Evolutionary conservation across 306 rosid genomes (phyloP).

Genomic region (Vigna trinervia): DNA sequence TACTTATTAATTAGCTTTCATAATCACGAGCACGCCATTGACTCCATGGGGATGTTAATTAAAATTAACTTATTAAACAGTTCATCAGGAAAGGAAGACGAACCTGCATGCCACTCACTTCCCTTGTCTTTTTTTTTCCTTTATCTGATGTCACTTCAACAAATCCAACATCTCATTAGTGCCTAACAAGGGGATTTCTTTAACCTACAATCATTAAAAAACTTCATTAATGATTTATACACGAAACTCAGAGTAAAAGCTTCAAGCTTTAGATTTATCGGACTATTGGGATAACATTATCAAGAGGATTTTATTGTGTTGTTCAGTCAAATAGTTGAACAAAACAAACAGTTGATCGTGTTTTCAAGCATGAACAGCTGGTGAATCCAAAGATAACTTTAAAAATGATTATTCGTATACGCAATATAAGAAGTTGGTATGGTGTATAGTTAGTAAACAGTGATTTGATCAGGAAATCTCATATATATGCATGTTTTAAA

Average conservation of each 20-base stretch:
- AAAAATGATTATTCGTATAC: background rate
- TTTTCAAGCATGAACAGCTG: slow-evolving; percentile 5
- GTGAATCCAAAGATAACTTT: background rate
- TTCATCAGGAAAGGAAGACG: slow-evolving; percentile 14
- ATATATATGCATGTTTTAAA: too few relatives aligned
- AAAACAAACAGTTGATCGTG: background rate
- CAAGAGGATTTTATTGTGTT: slow-evolving; percentile 10
- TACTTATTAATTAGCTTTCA: slow-evolving; percentile 1
- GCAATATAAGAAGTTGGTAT: background rate
- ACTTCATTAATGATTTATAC: slow-evolving; percentile 6
- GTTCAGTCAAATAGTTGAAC: slow-evolving; percentile 17
- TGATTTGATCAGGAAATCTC: background rate
- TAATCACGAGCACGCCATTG: slow-evolving; percentile 21
- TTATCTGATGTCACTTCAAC: slow-evolving; percentile 26
- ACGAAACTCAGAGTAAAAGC: background rate
- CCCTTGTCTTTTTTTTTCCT: slow-evolving; percentile 2
- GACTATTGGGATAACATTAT: slow-evolving; percentile 1
- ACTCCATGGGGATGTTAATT: background rate
- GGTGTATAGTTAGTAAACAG: background rate
- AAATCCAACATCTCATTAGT: slow-evolving; percentile 10
- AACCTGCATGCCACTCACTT: slow-evolving; percentile 14
- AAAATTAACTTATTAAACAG: background rate
- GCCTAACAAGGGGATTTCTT: background rate
- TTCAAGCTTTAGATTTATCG: slow-evolving; percentile 1
- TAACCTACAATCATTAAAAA: background rate